These are phyloP conservation scores for Coccomyxa sp. DNA, from an alignment of 139 green algal genomes.

Conservation along the genomic window DNA sequence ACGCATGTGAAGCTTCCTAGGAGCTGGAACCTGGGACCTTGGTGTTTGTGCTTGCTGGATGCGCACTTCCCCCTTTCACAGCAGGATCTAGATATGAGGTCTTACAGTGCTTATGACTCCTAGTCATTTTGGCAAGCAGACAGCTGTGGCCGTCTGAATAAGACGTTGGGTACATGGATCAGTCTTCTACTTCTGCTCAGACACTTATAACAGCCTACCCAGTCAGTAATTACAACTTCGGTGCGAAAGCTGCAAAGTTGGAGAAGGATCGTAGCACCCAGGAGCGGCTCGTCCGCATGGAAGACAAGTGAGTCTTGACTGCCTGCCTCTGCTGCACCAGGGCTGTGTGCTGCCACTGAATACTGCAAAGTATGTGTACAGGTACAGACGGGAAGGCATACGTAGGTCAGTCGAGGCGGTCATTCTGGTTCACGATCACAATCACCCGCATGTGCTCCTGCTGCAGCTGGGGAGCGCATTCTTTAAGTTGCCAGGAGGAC, in stretches of 20 bases:
- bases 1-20: too few species aligned
- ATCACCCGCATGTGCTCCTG: slow-evolving; percentile 89
- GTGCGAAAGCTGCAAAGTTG: slow-evolving; percentile 67
- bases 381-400: slow-evolving; percentile 78
- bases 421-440: slow-evolving; percentile 88
- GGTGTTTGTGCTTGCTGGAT: too few species aligned
- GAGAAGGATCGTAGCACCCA: slow-evolving; percentile 74
- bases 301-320: slow-evolving; percentile 63
- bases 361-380: slow-evolving; percentile 30
- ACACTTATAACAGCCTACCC: slow-evolving; percentile 77
- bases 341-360: background rate
- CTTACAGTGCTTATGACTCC: too few species aligned
- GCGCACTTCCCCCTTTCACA: too few species aligned
- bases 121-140: too few species aligned
- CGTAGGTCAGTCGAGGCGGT: slow-evolving; percentile 83
- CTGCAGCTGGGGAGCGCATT: slow-evolving; percentile 72
- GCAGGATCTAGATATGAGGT: too few species aligned
- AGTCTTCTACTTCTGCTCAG: too few species aligned
- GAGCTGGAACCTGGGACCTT: too few species aligned
- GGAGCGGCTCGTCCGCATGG: slow-evolving; percentile 61
- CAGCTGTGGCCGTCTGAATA: too few species aligned
- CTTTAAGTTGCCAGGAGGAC: slow-evolving; percentile 88
- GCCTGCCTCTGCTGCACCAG: background rate
- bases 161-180: too few species aligned
- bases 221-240: slow-evolving; percentile 87